Percentiles rank a stretch among this genome's conserved stretches.
These are phyloP conservation scores for Zoysia pacifica DNA, from an alignment of 176 grass and related monocot species.

Conservation along the genomic window DNA sequence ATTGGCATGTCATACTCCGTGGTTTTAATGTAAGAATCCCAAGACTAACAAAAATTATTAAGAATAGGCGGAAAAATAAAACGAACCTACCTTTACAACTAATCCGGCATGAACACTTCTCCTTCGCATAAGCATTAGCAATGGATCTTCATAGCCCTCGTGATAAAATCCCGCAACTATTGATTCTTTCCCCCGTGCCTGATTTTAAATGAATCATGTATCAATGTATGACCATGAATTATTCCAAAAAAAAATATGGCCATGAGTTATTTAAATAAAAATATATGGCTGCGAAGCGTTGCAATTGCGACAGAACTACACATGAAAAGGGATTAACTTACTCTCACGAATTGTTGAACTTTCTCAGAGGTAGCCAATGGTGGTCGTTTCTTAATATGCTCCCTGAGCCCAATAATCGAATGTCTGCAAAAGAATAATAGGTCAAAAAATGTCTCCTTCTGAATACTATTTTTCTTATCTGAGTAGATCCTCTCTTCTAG, in stretches of 20 bases:
- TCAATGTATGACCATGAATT: no score
- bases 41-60: neutral
- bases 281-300: neutral
- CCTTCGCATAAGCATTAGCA: slow-evolving; percentile 99
- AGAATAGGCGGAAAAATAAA: slow-evolving; percentile 7
- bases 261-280: no score
- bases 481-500: neutral
- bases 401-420: slow-evolving; percentile 82
- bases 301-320: slow-evolving; percentile 17
- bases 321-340: slow-evolving; percentile 43
- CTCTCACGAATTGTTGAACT: slow-evolving; percentile 96
- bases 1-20: slow-evolving; percentile 17
- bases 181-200: slow-evolving; percentile 84
- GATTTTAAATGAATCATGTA: neutral
- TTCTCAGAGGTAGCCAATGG: slow-evolving; percentile 97
- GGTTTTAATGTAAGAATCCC: neutral
- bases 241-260: no score
- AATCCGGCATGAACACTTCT: slow-evolving; percentile 92
- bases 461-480: neutral
- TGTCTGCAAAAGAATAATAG: slow-evolving; percentile 47
- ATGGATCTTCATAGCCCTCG: slow-evolving; percentile 81
- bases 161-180: slow-evolving; percentile 97
- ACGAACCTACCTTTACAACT: slow-evolving; percentile 71
- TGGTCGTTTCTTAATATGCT: slow-evolving; percentile 95
- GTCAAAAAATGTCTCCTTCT: slow-evolving; percentile 7